Evolutionary conservation across 2,329 filamentous ascomycete genomes (phyloP).

Genomic region (Monosporascus cannonballus): DNA sequence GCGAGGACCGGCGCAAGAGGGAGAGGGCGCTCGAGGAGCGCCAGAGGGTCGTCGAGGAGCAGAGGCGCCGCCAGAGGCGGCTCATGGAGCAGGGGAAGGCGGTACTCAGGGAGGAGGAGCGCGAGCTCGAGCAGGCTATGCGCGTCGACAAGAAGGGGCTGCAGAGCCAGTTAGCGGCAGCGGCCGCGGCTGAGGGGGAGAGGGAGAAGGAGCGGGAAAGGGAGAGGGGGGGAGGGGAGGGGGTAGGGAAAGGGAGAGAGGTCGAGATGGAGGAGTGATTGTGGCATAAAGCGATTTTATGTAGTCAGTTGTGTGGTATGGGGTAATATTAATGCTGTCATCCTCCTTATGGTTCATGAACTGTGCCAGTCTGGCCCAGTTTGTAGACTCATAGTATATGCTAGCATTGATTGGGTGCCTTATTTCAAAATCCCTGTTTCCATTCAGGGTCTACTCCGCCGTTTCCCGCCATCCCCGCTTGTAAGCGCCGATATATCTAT

Average conservation of each 20-base stretch:
- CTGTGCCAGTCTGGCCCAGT: too few relatives aligned
- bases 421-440: too few relatives aligned
- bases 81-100: conserved; percentile 57
- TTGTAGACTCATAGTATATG: too few relatives aligned
- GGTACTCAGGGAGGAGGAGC: conserved; percentile 58
- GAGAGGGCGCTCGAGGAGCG: conserved; percentile 63
- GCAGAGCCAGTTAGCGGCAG: conserved; percentile 49
- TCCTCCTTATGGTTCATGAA: too few relatives aligned
- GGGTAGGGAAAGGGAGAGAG: neutral
- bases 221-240: conserved; percentile 1
- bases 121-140: conserved; percentile 64
- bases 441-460: too few relatives aligned
- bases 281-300: too few relatives aligned
- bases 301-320: too few relatives aligned
- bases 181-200: conserved; percentile 21
- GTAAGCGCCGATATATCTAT: too few relatives aligned
- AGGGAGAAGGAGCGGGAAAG: conserved; percentile 2
- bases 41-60: conserved; percentile 55
- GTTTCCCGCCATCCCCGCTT: too few relatives aligned
- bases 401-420: too few relatives aligned
- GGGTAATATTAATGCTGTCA: too few relatives aligned
- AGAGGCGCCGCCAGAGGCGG: conserved; percentile 53
- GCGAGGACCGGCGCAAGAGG: conserved; percentile 49
- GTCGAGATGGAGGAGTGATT: neutral
- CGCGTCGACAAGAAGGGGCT: conserved; percentile 60